Percentiles rank a stretch among this genome's conserved stretches.
These are phyloP conservation scores for Nigrospora osmanthi DNA, from an alignment of 2,329 filamentous ascomycete genomes.

Conservation along the genomic window DNA sequence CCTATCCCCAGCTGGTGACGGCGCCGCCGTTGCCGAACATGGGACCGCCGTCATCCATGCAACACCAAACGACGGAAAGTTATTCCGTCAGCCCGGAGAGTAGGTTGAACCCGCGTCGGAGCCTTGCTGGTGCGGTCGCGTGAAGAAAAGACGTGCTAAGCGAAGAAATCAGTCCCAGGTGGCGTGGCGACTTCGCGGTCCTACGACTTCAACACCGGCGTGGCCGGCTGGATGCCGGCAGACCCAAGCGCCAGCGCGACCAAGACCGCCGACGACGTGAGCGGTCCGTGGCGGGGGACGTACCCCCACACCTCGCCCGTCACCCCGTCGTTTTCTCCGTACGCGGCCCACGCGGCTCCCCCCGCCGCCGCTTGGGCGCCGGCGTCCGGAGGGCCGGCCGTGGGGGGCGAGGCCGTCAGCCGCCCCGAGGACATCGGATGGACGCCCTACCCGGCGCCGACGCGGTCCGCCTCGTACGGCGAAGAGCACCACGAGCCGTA, in stretches of 20 bases:
- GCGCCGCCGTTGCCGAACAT: slow-evolving; percentile 37
- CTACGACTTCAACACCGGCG: slow-evolving; percentile 31
- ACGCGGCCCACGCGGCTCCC: slow-evolving; percentile 30
- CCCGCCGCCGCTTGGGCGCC: slow-evolving; percentile 32
- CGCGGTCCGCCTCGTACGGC: slow-evolving; percentile 41
- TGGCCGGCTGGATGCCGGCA: slow-evolving; percentile 36
- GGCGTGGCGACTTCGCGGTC: slow-evolving; percentile 22
- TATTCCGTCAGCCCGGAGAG: background rate
- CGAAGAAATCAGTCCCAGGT: slow-evolving; percentile 20
- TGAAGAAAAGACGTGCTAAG: background rate
- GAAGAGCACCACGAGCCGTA: slow-evolving; percentile 33
- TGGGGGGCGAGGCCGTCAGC: slow-evolving; percentile 27
- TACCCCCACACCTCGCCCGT: slow-evolving; percentile 43
- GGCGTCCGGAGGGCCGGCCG: slow-evolving; percentile 9
- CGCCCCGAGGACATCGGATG: slow-evolving; percentile 36
- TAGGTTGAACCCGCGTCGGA: background rate
- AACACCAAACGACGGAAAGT: slow-evolving; percentile 9
- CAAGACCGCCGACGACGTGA: slow-evolving; percentile 35
- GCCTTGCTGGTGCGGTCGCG: background rate
- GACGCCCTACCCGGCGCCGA: slow-evolving; percentile 30
- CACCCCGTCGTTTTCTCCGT: slow-evolving; percentile 41
- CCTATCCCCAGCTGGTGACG: slow-evolving; percentile 32
- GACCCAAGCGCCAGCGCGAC: slow-evolving; percentile 28
- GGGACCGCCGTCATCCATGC: slow-evolving; percentile 30
- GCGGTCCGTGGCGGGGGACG: slow-evolving; percentile 35